Conservation (phyloP, 2,329 filamentous ascomycete genomes). For the Metarhizium brunneum region DNA sequence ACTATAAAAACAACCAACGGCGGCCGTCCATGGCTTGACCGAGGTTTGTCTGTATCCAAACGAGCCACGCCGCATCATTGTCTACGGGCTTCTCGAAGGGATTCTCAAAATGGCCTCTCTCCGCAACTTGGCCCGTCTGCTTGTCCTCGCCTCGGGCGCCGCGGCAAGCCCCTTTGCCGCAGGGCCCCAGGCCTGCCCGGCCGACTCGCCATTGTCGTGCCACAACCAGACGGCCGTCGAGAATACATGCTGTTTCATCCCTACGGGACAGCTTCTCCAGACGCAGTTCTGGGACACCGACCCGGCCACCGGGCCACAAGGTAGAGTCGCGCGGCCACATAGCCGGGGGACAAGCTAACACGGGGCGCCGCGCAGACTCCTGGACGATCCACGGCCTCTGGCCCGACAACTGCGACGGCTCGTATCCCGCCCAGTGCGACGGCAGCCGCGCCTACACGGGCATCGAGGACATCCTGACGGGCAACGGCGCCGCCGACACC, state of each 20-base stretch:
- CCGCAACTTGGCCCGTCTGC: slow-evolving; percentile 8
- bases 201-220: slow-evolving; percentile 46
- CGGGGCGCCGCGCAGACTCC: slow-evolving; percentile 34
- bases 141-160: slow-evolving; percentile 9
- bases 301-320: slow-evolving; percentile 51
- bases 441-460: slow-evolving; percentile 50
- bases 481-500: slow-evolving; percentile 40
- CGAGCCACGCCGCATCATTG: background rate
- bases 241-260: slow-evolving; percentile 64
- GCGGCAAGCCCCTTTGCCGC: slow-evolving; percentile 3
- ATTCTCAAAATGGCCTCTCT: slow-evolving; percentile 7
- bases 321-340: slow-evolving; percentile 6
- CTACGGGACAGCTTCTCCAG: slow-evolving; percentile 59
- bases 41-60: background rate
- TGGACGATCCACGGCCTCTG: slow-evolving; percentile 68
- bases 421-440: slow-evolving; percentile 60
- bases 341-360: background rate
- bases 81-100: background rate
- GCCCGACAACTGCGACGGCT: slow-evolving; percentile 61
- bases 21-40: background rate
- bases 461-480: slow-evolving; percentile 52
- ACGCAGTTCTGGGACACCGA: slow-evolving; percentile 71
- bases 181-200: slow-evolving; percentile 13
- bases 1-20: background rate
- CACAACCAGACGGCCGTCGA: slow-evolving; percentile 48